Conservation (phyloP, 78 protist species). For the slime mould (Dictyostelium discoideum) region dicty_2.7 NC_007088.5:2365001-2365500, state of each 20-base stretch:
- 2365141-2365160: background rate
- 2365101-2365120: background rate
- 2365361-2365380: no score
- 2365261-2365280: background rate
- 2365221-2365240: background rate
- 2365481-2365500: conserved; percentile 8
- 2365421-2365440: background rate
- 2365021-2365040: background rate
- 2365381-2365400: no score
- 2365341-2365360: background rate
- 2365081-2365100: background rate
- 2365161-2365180: background rate
- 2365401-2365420: no score
- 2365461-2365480: background rate
- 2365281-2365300: conserved; percentile 14
- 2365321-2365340: background rate
- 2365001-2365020: background rate
- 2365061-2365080: background rate
- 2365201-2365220: background rate
- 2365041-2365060: background rate
- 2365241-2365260: background rate
- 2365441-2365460: conserved; percentile 10
- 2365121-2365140: background rate
- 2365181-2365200: background rate
- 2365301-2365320: background rate